A percentile compares a stretch with the other conserved stretches of the same genome.
phyloP scores from a whole-genome alignment of 148 eudicot species.

The Salicornia ramosissima region DNA sequence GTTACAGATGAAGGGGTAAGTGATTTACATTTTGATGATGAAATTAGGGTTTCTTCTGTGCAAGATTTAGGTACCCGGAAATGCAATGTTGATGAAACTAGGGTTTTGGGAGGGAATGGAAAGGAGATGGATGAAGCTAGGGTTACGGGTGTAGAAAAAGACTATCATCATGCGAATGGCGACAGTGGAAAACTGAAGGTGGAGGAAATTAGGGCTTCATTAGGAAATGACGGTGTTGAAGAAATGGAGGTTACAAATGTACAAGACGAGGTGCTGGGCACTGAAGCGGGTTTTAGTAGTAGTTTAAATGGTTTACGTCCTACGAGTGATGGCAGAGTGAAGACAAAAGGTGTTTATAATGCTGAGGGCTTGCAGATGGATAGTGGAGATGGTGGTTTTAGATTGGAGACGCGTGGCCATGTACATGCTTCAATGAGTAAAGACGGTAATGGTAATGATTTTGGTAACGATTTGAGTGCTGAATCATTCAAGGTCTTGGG shows the following conservation, averaged over 20 bases:
- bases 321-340: neutral
- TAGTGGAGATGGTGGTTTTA: slow-evolving; percentile 15
- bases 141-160: slow-evolving; percentile 13
- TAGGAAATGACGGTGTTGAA: slow-evolving; percentile 10
- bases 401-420: slow-evolving; percentile 9
- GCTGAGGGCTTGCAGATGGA: slow-evolving; percentile 3
- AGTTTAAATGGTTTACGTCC: neutral
- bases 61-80: slow-evolving; percentile 1
- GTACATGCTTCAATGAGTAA: slow-evolving; percentile 20
- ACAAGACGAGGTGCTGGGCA: neutral
- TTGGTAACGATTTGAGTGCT: slow-evolving; percentile 14
- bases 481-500: slow-evolving; percentile 25
- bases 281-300: slow-evolving; percentile 9
- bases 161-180: slow-evolving; percentile 11
- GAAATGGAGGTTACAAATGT: slow-evolving; percentile 12
- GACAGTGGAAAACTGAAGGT: slow-evolving; percentile 8
- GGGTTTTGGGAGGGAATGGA: slow-evolving; percentile 23
- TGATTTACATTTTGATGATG: slow-evolving; percentile 19
- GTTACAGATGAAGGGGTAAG: slow-evolving; percentile 2
- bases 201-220: slow-evolving; percentile 7
- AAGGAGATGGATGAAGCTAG: slow-evolving; percentile 20
- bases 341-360: slow-evolving; percentile 3
- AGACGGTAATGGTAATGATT: slow-evolving; percentile 27
- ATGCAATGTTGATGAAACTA: slow-evolving; percentile 12
- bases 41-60: slow-evolving; percentile 25